phyloP scores from a whole-genome alignment of 2,329 filamentous ascomycete species.

The Fusarium paranaense region DNA sequence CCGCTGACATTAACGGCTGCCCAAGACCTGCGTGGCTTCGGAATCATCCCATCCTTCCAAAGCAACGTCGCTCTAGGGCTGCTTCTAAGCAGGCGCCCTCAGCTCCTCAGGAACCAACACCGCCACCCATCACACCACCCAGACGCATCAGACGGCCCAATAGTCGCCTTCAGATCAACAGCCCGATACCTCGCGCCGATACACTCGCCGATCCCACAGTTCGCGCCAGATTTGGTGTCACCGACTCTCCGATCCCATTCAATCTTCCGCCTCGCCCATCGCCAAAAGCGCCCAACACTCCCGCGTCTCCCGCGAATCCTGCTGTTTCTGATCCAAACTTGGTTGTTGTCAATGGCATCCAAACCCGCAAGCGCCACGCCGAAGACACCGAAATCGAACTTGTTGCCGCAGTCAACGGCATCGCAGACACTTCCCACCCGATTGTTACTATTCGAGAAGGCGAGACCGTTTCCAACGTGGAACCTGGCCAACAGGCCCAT shows the following conservation, averaged over 20 bases:
- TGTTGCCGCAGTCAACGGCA: constrained; percentile 39
- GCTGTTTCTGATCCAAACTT: constrained; percentile 11
- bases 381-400: constrained; percentile 48
- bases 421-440: constrained; percentile 18
- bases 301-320: not conserved
- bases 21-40: constrained; percentile 14
- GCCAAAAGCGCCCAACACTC: not conserved
- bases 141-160: constrained; percentile 22
- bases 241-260: constrained; percentile 7
- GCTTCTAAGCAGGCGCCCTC: constrained; percentile 4
- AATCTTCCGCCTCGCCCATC: not conserved
- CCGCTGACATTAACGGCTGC: constrained; percentile 21
- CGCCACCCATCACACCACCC: constrained; percentile 17
- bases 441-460: constrained; percentile 36
- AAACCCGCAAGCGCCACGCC: constrained; percentile 46
- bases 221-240: constrained; percentile 14
- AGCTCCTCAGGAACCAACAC: constrained; percentile 1
- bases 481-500: constrained; percentile 21
- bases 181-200: constrained; percentile 18
- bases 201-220: constrained; percentile 20
- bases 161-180: constrained; percentile 25
- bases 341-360: constrained; percentile 44
- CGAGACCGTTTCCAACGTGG: constrained; percentile 13
- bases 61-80: constrained; percentile 16
- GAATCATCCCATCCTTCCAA: constrained; percentile 9